Percentiles rank a stretch among this genome's conserved stretches.
Evolutionary conservation across 306 rosid species (phyloP).

Genomic region (Cyclanthera cordifolia): DNA sequence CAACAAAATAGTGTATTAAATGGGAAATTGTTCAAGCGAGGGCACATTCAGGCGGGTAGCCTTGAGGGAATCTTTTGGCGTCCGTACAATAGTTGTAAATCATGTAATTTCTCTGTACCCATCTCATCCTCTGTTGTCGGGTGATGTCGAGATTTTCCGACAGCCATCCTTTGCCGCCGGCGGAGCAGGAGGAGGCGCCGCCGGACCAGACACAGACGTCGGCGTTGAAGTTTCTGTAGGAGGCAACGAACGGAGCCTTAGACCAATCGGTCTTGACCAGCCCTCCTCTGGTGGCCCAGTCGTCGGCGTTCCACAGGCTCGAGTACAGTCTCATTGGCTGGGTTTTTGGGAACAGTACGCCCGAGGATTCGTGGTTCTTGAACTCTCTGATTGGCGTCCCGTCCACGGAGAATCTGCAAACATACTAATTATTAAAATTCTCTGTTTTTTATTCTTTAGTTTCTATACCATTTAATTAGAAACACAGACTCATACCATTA

Average conservation of each 20-base stretch:
- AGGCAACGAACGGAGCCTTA: conserved; percentile 46
- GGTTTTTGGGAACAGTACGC: conserved; percentile 41
- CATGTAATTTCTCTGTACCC: conserved; percentile 56
- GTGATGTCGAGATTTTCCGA: conserved; percentile 32
- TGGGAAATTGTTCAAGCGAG: background rate
- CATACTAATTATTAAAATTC: no score
- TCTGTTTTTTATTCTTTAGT: no score
- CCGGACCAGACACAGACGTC: conserved; percentile 39
- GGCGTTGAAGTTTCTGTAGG: conserved; percentile 51
- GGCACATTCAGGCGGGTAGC: conserved; percentile 41
- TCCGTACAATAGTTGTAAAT: conserved; percentile 52
- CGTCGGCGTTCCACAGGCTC: conserved; percentile 68
- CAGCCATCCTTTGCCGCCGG: conserved; percentile 29
- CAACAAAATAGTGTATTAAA: background rate
- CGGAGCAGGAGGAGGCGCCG: conserved; percentile 34
- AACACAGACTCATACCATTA: no score
- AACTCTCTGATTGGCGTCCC: conserved; percentile 59
- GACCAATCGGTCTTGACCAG: conserved; percentile 58
- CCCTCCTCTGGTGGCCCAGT: conserved; percentile 84
- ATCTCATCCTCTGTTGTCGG: conserved; percentile 21
- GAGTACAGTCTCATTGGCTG: conserved; percentile 55
- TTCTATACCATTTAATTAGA: no score
- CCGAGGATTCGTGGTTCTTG: conserved; percentile 48
- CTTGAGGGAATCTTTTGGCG: conserved; percentile 41
- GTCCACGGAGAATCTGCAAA: conserved; percentile 50